phyloP scores from a whole-genome alignment of 345 rosid genomes.

The Acer negundo region DNA sequence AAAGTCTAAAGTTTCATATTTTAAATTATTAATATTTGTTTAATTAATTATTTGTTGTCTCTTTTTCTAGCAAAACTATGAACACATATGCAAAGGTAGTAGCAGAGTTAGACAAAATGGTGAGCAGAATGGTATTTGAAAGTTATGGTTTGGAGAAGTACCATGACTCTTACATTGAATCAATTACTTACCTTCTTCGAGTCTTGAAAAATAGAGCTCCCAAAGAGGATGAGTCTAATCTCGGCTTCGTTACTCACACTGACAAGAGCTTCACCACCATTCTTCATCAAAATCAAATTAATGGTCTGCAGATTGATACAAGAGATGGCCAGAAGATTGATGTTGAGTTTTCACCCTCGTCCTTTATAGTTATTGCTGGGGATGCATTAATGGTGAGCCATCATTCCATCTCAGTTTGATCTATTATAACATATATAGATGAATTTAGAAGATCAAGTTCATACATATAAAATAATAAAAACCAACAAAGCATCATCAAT shows the following conservation, averaged over 20 bases:
- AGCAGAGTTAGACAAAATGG: conserved; percentile 48
- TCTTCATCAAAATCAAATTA: conserved; percentile 60
- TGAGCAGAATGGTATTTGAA: conserved; percentile 59
- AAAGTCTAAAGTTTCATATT: too few relatives aligned
- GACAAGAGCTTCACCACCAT: conserved; percentile 64
- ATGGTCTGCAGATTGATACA: conserved; percentile 55
- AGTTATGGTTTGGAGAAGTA: conserved; percentile 46
- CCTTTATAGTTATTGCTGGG: conserved; percentile 59
- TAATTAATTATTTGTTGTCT: neutral
- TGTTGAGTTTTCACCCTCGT: conserved; percentile 44
- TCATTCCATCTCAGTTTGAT: neutral
- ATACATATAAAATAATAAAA: too few relatives aligned
- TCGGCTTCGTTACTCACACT: conserved; percentile 50
- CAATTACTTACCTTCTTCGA: conserved; percentile 50
- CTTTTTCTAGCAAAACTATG: conserved; percentile 18
- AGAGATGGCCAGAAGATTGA: conserved; percentile 48
- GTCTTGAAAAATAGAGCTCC: conserved; percentile 52
- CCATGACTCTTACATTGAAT: conserved; percentile 34
- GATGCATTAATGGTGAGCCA: conserved; percentile 55
- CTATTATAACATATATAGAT: neutral
- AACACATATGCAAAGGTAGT: conserved; percentile 23
- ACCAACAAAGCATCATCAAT: too few relatives aligned
- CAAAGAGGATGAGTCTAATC: conserved; percentile 27
- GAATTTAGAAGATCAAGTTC: neutral
- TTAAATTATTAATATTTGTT: neutral